These are phyloP conservation scores for Periconia digitata DNA, from an alignment of 2,329 filamentous ascomycete genomes.

Conservation along the genomic window DNA sequence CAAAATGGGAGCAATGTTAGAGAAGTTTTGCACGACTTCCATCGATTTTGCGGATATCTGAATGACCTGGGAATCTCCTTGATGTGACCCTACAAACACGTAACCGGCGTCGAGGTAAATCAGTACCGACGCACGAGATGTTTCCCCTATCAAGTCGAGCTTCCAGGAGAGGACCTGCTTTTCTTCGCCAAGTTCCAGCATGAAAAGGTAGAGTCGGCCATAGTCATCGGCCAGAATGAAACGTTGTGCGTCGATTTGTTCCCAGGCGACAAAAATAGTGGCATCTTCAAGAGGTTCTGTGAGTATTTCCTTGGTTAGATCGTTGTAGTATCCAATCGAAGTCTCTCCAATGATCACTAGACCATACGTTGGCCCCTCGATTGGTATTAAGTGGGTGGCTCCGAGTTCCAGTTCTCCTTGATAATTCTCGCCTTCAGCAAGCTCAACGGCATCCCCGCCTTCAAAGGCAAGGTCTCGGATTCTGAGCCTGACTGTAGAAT, in stretches of 20 bases:
- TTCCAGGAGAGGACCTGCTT: conserved; percentile 72
- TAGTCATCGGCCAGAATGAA: conserved; percentile 94
- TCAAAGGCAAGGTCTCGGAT: conserved; percentile 58
- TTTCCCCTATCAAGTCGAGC: conserved; percentile 66
- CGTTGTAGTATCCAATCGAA: conserved; percentile 81
- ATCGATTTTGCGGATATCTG: conserved; percentile 63
- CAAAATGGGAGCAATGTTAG: conserved; percentile 86
- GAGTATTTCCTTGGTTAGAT: conserved; percentile 67
- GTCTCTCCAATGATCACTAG: conserved; percentile 59
- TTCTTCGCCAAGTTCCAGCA: conserved; percentile 66
- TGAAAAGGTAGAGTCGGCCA: conserved; percentile 80
- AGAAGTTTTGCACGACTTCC: conserved; percentile 71
- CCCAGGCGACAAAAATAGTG: conserved; percentile 91
- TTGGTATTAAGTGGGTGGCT: conserved; percentile 63
- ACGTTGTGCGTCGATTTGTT: conserved; percentile 74
- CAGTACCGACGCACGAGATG: conserved; percentile 74
- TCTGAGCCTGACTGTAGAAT: conserved; percentile 57
- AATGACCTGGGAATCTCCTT: conserved; percentile 87
- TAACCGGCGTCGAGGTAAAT: conserved; percentile 74
- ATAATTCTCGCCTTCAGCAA: conserved; percentile 55
- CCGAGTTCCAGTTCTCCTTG: conserved; percentile 60
- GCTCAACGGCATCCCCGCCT: conserved; percentile 54
- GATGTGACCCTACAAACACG: conserved; percentile 87
- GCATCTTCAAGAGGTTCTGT: conserved; percentile 69
- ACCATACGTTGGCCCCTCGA: conserved; percentile 58